Evolutionary conservation across 2,329 filamentous ascomycete species (phyloP).

Genomic region (Paramyrothecium sp.): DNA sequence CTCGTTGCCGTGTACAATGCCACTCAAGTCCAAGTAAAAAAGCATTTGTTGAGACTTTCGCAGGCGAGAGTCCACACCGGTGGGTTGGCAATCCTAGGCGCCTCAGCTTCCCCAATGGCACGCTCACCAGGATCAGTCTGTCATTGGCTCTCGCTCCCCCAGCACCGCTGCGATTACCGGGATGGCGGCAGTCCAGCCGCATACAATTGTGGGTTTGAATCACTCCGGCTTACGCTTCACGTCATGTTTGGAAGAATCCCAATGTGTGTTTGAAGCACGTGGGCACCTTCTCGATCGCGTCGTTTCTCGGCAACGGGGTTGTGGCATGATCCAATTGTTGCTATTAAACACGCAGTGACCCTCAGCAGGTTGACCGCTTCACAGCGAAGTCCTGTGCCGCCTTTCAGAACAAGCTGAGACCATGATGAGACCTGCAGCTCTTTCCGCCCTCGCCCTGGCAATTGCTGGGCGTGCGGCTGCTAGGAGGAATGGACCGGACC

Average conservation of each 20-base stretch:
- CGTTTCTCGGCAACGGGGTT: neutral
- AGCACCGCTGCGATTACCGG: neutral
- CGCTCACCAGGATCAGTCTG: neutral
- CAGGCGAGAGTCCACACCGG: too few relatives aligned
- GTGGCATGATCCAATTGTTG: too few relatives aligned
- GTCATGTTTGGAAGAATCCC: neutral
- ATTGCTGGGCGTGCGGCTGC: neutral
- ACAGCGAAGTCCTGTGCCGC: neutral
- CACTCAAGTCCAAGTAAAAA: too few relatives aligned
- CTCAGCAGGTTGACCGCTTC: neutral
- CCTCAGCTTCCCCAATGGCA: neutral
- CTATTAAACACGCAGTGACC: neutral
- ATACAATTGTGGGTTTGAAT: neutral
- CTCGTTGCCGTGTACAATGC: too few relatives aligned
- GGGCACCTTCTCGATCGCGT: neutral
- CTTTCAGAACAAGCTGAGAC: neutral
- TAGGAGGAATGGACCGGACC: neutral
- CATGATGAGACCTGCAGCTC: neutral
- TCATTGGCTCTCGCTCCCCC: neutral
- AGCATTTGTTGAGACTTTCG: too few relatives aligned
- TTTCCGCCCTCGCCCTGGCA: neutral
- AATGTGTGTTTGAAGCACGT: neutral
- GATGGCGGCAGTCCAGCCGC: neutral
- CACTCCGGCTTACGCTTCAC: neutral
- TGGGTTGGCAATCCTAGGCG: too few relatives aligned